Conservation (phyloP, 2,329 filamentous ascomycete genomes). For the Rachicladosporium sp. region DNA sequence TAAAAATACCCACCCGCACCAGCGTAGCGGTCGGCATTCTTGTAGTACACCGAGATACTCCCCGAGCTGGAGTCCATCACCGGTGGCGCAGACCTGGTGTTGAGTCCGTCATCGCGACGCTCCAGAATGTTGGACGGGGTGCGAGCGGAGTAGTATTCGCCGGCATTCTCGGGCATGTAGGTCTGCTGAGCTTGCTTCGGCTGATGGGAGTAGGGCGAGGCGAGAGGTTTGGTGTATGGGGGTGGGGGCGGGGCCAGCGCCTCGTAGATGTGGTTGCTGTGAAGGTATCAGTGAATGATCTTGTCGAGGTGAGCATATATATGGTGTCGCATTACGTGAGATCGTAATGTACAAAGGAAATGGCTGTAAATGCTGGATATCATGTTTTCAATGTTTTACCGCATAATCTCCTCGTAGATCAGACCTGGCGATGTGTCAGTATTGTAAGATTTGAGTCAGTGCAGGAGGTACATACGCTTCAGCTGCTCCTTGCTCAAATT, state of each 20-base stretch:
- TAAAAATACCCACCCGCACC: conserved; percentile 6
- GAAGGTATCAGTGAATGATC: neutral
- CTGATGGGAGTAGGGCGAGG: conserved; percentile 1
- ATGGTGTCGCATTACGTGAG: neutral
- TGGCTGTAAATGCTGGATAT: conserved; percentile 8
- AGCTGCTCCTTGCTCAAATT: conserved; percentile 95
- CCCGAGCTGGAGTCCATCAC: conserved; percentile 1
- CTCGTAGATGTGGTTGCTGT: conserved; percentile 5
- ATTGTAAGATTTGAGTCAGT: neutral
- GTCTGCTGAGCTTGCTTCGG: neutral
- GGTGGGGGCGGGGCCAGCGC: too few species aligned
- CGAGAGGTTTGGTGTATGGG: conserved; percentile 3
- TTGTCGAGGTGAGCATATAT: neutral
- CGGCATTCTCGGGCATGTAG: neutral
- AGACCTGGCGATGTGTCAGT: conserved; percentile 45
- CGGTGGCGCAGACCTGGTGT: too few species aligned
- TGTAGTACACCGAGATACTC: conserved; percentile 9
- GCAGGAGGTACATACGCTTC: conserved; percentile 55
- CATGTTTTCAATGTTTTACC: conserved; percentile 31
- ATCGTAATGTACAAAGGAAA: conserved; percentile 5
- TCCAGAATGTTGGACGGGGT: neutral
- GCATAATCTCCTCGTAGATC: conserved; percentile 96
- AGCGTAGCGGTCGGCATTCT: conserved; percentile 3
- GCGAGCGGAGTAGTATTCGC: neutral
- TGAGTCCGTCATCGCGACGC: neutral